phyloP scores from a whole-genome alignment of 805 yeast genomes.

The Wickerhamiella occidentalis region DNA sequence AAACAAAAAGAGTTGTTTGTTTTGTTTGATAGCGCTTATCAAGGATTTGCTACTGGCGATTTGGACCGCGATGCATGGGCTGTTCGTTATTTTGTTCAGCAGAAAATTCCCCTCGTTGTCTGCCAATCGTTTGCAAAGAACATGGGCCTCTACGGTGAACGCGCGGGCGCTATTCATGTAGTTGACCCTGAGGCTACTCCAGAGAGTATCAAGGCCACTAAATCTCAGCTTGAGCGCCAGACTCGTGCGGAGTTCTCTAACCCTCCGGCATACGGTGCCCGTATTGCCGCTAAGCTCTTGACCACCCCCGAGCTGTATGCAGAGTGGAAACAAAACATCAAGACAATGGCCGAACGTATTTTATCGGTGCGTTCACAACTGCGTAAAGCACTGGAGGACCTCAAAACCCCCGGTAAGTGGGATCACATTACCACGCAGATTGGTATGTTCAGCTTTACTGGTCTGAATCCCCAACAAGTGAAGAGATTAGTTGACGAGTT shows the following conservation, averaged over 20 bases:
- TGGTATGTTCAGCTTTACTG: constrained; percentile 95
- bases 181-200: constrained; percentile 38
- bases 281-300: constrained; percentile 70
- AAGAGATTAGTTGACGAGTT: constrained; percentile 56
- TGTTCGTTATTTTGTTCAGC: constrained; percentile 35
- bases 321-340: constrained; percentile 76
- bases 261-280: constrained; percentile 91
- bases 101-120: constrained; percentile 35
- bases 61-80: constrained; percentile 59
- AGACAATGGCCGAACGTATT: constrained; percentile 67
- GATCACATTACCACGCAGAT: constrained; percentile 75
- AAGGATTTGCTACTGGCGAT: constrained; percentile 85
- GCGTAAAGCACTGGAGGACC: constrained; percentile 45
- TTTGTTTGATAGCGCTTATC: constrained; percentile 87
- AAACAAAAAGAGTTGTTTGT: constrained; percentile 54
- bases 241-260: constrained; percentile 83
- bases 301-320: constrained; percentile 43
- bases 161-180: constrained; percentile 72
- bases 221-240: constrained; percentile 70
- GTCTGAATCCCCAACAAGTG: constrained; percentile 61
- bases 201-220: constrained; percentile 35
- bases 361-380: constrained; percentile 56
- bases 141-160: constrained; percentile 91
- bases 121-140: constrained; percentile 93
- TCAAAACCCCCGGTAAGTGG: constrained; percentile 59